Percentiles rank a stretch among this genome's conserved stretches.
Evolutionary conservation across 768 basidiomycete species (phyloP).

Genomic region (Suillus sp.): DNA sequence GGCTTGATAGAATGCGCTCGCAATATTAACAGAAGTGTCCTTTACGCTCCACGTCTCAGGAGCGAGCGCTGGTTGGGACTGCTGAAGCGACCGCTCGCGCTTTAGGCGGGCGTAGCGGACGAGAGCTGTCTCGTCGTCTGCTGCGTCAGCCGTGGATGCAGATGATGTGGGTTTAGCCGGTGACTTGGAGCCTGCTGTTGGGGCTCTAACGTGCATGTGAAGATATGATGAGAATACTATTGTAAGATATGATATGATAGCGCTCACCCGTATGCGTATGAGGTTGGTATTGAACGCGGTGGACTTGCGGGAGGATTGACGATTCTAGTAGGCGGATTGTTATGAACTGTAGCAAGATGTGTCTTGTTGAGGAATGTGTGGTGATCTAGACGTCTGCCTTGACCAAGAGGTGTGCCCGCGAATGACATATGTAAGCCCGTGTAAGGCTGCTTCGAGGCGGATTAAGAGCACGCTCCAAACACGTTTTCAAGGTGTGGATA

Average conservation of each 20-base stretch:
- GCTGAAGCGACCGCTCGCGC: slow-evolving; percentile 39
- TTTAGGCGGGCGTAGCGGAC: slow-evolving; percentile 51
- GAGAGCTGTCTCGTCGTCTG: slow-evolving; percentile 48
- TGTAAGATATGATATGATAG: slow-evolving; percentile 16
- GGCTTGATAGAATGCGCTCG: slow-evolving; percentile 77
- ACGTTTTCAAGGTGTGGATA: slow-evolving; percentile 19
- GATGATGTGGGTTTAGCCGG: slow-evolving; percentile 54
- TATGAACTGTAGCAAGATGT: slow-evolving; percentile 35
- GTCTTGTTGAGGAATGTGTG: slow-evolving; percentile 71
- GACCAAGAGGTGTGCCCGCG: slow-evolving; percentile 78
- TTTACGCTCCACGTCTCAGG: slow-evolving; percentile 75
- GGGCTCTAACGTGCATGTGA: slow-evolving; percentile 46
- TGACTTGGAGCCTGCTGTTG: slow-evolving; percentile 56
- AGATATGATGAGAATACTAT: slow-evolving; percentile 21
- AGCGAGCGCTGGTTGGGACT: slow-evolving; percentile 34
- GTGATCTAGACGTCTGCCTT: slow-evolving; percentile 86
- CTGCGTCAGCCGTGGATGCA: slow-evolving; percentile 40
- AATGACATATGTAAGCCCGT: slow-evolving; percentile 66
- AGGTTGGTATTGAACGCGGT: slow-evolving; percentile 49
- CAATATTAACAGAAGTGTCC: slow-evolving; percentile 87
- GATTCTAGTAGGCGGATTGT: slow-evolving; percentile 27
- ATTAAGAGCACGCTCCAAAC: slow-evolving; percentile 15
- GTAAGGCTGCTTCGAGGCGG: slow-evolving; percentile 24
- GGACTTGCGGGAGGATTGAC: slow-evolving; percentile 37
- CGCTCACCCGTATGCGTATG: slow-evolving; percentile 73